A percentile compares a stretch with the other conserved stretches of the same genome.
These are phyloP conservation scores for Lactifluus subvellereus DNA, from an alignment of 768 basidiomycete species.

Conservation along the genomic window DNA sequence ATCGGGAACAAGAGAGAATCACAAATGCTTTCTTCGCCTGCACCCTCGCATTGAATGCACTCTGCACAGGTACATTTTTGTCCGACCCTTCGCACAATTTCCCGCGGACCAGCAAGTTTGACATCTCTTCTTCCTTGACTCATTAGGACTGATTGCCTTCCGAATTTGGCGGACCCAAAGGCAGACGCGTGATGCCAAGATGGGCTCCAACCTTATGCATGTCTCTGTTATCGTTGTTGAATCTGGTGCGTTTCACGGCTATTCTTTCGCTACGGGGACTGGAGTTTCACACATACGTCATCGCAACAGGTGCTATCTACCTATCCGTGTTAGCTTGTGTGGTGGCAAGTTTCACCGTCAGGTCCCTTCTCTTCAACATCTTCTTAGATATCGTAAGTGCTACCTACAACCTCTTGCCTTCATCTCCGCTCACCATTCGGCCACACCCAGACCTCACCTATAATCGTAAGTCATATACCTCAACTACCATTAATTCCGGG, in stretches of 20 bases:
- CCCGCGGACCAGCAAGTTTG: background rate
- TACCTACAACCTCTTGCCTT: background rate
- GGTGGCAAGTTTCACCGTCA: slow-evolving; percentile 1
- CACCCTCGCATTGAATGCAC: slow-evolving; percentile 17
- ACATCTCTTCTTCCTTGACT: background rate
- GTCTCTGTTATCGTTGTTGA: slow-evolving; percentile 20
- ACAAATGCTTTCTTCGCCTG: slow-evolving; percentile 22
- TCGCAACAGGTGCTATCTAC: slow-evolving; percentile 16
- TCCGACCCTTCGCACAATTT: background rate
- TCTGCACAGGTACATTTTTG: slow-evolving; percentile 17
- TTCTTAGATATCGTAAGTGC: slow-evolving; percentile 19
- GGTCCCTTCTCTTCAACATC: slow-evolving; percentile 18
- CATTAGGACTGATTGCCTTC: slow-evolving; percentile 18
- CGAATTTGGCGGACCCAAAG: slow-evolving; percentile 20
- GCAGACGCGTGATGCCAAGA: slow-evolving; percentile 21
- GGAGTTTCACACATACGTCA: background rate
- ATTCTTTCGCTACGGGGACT: background rate
- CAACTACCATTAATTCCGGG: background rate
- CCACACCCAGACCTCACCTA: slow-evolving; percentile 13
- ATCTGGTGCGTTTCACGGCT: slow-evolving; percentile 13
- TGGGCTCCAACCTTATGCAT: slow-evolving; percentile 15
- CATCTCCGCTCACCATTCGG: slow-evolving; percentile 10
- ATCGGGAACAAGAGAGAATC: slow-evolving; percentile 11
- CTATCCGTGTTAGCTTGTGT: slow-evolving; percentile 5
- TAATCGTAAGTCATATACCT: slow-evolving; percentile 18